Percentiles rank a stretch among this genome's conserved stretches.
Conservation (phyloP, 2,329 filamentous ascomycete species). For the Fusarium protoensiforme region DNA sequence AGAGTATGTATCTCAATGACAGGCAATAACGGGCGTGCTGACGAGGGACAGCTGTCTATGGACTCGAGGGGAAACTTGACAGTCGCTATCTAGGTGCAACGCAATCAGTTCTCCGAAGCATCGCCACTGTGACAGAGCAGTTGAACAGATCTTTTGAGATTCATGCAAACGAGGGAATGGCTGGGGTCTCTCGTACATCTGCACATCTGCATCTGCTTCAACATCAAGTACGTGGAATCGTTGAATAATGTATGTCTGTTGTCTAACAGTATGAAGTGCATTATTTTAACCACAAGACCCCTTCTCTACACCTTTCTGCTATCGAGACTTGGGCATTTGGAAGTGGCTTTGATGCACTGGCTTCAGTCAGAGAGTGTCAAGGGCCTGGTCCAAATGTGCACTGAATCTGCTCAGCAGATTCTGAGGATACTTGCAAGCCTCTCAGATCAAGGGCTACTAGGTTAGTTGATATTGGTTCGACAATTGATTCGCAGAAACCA, state of each 20-base stretch:
- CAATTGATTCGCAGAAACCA: no score
- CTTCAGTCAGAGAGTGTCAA: slow-evolving; percentile 32
- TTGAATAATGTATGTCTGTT: accelerated
- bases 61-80: slow-evolving; percentile 37
- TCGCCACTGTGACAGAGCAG: slow-evolving; percentile 28
- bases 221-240: slow-evolving; percentile 20
- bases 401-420: slow-evolving; percentile 27
- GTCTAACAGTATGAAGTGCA: slow-evolving; percentile 17
- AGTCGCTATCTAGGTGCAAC: slow-evolving; percentile 35
- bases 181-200: slow-evolving; percentile 27
- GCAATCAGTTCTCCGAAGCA: slow-evolving; percentile 31
- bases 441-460: slow-evolving; percentile 27
- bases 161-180: slow-evolving; percentile 20
- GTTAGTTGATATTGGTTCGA: neutral
- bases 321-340: slow-evolving; percentile 30
- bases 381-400: slow-evolving; percentile 17
- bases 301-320: slow-evolving; percentile 35
- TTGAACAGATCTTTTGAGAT: slow-evolving; percentile 33
- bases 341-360: slow-evolving; percentile 35
- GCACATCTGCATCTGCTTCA: slow-evolving; percentile 35
- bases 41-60: slow-evolving; percentile 30
- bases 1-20: slow-evolving; percentile 11
- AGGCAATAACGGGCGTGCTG: neutral
- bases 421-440: slow-evolving; percentile 23
- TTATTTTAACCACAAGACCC: slow-evolving; percentile 32